Conservation (phyloP, 768 basidiomycete genomes). For the Myochromella boudieri region DNA sequence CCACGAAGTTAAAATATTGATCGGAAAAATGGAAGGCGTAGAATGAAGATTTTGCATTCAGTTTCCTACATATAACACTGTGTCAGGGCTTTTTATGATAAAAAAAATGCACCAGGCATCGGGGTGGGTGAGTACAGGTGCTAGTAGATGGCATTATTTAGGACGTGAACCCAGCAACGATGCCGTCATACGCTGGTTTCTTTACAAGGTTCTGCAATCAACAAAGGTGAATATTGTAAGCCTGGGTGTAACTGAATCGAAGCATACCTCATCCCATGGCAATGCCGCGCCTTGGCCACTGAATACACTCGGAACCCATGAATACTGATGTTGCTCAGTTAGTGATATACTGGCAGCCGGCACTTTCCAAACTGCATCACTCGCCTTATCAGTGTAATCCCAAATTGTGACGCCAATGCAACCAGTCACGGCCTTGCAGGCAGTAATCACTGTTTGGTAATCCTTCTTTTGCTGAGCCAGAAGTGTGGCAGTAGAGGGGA, state of each 20-base stretch:
- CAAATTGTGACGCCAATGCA: slow-evolving; percentile 48
- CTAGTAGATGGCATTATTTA: too few species aligned
- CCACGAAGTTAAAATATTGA: too few species aligned
- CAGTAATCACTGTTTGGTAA: slow-evolving; percentile 54
- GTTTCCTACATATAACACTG: too few species aligned
- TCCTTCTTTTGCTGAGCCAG: slow-evolving; percentile 57
- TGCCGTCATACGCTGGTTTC: too few species aligned
- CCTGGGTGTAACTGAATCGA: too few species aligned
- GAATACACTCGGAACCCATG: slow-evolving; percentile 38
- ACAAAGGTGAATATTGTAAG: not conserved
- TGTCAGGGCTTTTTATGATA: too few species aligned
- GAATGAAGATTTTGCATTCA: too few species aligned
- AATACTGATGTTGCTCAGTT: too few species aligned
- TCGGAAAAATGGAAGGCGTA: not conserved
- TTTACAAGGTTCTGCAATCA: slow-evolving; percentile 30
- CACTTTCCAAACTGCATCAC: not conserved
- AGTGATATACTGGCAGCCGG: not conserved
- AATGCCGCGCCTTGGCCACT: slow-evolving; percentile 35
- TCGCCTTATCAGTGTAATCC: slow-evolving; percentile 43
- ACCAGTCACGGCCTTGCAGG: slow-evolving; percentile 44
- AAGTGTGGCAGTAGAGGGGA: slow-evolving; percentile 48
- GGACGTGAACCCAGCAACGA: too few species aligned
- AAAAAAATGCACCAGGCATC: too few species aligned
- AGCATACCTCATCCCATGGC: slow-evolving; percentile 33
- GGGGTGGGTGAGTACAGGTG: too few species aligned